A percentile compares a stretch with the other conserved stretches of the same genome.
Conservation (phyloP, 2,329 filamentous ascomycete species). For the Penicillium capsulatum region DNA sequence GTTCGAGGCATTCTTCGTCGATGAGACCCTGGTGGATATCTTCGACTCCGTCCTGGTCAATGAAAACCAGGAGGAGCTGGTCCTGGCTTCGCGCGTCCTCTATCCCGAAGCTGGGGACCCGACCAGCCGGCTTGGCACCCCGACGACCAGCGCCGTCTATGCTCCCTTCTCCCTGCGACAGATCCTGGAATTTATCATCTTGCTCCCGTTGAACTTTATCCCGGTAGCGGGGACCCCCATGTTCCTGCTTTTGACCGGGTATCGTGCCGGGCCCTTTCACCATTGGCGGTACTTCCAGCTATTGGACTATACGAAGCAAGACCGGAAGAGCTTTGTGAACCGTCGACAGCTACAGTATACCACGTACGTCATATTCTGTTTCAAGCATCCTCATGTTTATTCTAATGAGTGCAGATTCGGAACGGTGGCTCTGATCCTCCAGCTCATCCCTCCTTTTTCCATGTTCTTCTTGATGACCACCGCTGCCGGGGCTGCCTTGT, state of each 20-base stretch:
- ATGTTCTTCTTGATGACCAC: conserved; percentile 92
- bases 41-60: conserved; percentile 84
- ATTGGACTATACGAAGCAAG: conserved; percentile 66
- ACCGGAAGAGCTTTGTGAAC: conserved; percentile 66
- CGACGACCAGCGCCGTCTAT: conserved; percentile 71
- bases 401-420: conserved; percentile 60
- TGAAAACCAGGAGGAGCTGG: conserved; percentile 64
- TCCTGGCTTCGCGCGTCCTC: conserved; percentile 62
- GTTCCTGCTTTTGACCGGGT: conserved; percentile 84
- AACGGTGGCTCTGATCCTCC: conserved; percentile 73
- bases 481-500: conserved; percentile 77
- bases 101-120: conserved; percentile 66
- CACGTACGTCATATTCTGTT: conserved; percentile 52
- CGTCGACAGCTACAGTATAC: conserved; percentile 75
- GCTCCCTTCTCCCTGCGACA: conserved; percentile 88
- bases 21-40: conserved; percentile 71
- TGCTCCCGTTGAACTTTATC: conserved; percentile 80
- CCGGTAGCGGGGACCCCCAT: conserved; percentile 77
- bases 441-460: conserved; percentile 84
- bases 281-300: conserved; percentile 90
- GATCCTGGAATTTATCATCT: conserved; percentile 75
- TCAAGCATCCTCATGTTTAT: background rate
- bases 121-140: conserved; percentile 76
- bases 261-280: conserved; percentile 78
- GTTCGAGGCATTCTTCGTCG: conserved; percentile 78